Percentiles rank a stretch among this genome's conserved stretches.
Evolutionary conservation across 306 rosid genomes (phyloP).

Genomic region (Prunus padus): DNA sequence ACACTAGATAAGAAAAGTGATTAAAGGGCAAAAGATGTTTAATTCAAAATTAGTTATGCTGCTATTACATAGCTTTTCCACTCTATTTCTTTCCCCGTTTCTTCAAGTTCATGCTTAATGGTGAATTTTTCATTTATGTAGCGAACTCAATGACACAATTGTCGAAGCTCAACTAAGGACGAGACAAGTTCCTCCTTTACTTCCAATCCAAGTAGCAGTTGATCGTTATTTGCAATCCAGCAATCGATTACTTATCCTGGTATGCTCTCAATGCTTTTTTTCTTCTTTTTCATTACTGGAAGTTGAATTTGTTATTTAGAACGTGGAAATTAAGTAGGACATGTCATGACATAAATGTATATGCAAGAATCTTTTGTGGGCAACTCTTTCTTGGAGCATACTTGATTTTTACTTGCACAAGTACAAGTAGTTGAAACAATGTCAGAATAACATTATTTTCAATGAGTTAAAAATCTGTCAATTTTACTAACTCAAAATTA

Average conservation of each 20-base stretch:
- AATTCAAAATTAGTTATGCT: too few species aligned
- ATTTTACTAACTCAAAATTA: background rate
- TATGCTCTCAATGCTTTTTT: constrained; percentile 20
- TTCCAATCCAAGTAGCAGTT: constrained; percentile 67
- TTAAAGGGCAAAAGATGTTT: too few species aligned
- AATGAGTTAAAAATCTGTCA: background rate
- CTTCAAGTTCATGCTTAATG: constrained; percentile 22
- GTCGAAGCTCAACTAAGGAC: constrained; percentile 94
- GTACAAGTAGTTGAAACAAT: background rate
- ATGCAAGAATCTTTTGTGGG: background rate
- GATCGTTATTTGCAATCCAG: constrained; percentile 56
- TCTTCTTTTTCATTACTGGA: background rate
- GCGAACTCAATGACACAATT: constrained; percentile 90
- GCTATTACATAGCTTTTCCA: background rate
- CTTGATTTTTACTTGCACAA: background rate
- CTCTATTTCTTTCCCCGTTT: constrained; percentile 9
- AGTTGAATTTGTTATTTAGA: background rate
- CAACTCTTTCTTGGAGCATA: background rate
- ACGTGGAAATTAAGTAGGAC: background rate
- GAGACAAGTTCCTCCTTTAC: constrained; percentile 83
- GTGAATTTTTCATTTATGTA: constrained; percentile 37
- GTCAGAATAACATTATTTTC: background rate
- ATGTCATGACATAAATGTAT: background rate
- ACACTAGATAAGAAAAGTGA: too few species aligned
- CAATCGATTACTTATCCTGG: constrained; percentile 82